Percentiles rank a stretch among this genome's conserved stretches.
These are phyloP conservation scores for Tylopilus sp. DNA, from an alignment of 768 basidiomycete species.

Conservation along the genomic window DNA sequence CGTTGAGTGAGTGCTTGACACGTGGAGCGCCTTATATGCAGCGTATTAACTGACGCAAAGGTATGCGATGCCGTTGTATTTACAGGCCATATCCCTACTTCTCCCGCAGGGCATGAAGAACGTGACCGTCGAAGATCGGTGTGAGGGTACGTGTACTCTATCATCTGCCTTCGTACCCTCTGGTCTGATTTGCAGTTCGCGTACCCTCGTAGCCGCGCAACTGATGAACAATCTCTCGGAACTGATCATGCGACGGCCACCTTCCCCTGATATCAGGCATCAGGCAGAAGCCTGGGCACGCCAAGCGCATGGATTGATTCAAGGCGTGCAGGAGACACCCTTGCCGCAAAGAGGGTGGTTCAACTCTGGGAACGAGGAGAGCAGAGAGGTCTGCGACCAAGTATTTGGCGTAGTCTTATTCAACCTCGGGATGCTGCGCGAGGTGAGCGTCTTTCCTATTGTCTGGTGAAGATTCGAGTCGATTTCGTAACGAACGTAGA, in stretches of 20 bases:
- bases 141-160: conserved; percentile 46
- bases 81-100: conserved; percentile 61
- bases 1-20: conserved; percentile 32
- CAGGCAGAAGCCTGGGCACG: conserved; percentile 62
- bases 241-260: conserved; percentile 36
- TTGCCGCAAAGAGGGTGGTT: background rate
- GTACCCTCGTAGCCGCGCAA: conserved; percentile 41
- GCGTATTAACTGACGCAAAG: conserved; percentile 30
- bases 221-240: conserved; percentile 49
- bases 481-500: conserved; percentile 18
- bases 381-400: conserved; percentile 43
- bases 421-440: conserved; percentile 56
- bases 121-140: conserved; percentile 46
- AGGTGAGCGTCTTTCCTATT: conserved; percentile 24
- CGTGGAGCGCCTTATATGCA: background rate
- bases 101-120: conserved; percentile 39
- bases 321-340: background rate
- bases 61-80: conserved; percentile 61
- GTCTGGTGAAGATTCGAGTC: background rate
- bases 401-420: conserved; percentile 57
- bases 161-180: background rate
- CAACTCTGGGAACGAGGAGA: background rate
- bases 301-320: conserved; percentile 35
- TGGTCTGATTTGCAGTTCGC: background rate
- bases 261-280: conserved; percentile 34